Evolutionary conservation across 805 yeast species (phyloP), one percentile per base, ranked within the genome.

Genomic region (Zygosaccharomyces kombuchaensis): DNA sequence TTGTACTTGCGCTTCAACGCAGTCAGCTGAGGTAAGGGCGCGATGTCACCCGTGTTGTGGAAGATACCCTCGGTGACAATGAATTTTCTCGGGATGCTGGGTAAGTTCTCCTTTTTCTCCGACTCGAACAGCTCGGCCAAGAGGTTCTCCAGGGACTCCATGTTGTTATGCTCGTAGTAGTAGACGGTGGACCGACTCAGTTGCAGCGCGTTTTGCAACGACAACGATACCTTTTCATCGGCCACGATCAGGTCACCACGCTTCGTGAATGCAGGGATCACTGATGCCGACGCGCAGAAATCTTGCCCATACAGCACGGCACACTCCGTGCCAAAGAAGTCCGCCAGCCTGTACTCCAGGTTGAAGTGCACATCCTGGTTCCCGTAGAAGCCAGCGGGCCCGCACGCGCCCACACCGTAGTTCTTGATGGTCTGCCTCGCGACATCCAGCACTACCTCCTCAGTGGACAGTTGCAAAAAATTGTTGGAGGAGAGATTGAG

Each of bases 321-420:
- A 45, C 76, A 76, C 53, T 87, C 95, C 2, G 87, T 77, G 21
- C 84, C 88, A 53, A 91, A 78, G 60, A 81, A 91, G 26, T 71
- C 63, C 9, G 96, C 81, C 48, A 93, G 67, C 51, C 81, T 84
- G 56, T 80, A 80, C 63, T 89, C 95, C 46, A 87, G 73, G 56
- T 83, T 75, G 45, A 81, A 82, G 62, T 93, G 99, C 36, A 82
- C 88, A 62, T 89, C 96, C 67, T 89, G 96, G 49, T 89, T 85
- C 50, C 99, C 99, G 65, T 90, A 93, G 59, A 93, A 93, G 46
- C 96, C 95, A 35, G 97, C 95, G 4, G 99, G 98, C 34, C 98
- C 96, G 72, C 99, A 93, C 0, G 97, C 91, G 53, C 99, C 99
- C 42, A 93, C 97, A 62, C 99, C 99, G 48, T 84, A 80, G 47